A percentile compares a stretch with the other conserved stretches of the same genome.
These are phyloP conservation scores for Logfia minima DNA, from an alignment of 129 eudicot species.

Conservation along the genomic window DNA sequence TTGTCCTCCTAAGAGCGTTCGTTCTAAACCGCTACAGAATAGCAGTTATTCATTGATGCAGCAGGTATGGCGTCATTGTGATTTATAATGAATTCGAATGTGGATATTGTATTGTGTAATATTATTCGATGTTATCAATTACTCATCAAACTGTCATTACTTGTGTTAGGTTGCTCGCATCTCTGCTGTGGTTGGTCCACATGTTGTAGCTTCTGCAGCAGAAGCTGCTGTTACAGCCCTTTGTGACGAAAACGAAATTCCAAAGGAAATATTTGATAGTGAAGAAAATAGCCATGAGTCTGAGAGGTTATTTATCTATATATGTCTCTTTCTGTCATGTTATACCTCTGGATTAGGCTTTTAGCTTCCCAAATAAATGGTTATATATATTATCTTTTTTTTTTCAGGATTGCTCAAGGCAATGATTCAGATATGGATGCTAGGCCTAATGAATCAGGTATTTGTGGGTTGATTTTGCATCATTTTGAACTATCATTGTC, in stretches of 20 bases:
- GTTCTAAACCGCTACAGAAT: constrained; percentile 40
- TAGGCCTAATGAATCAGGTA: constrained; percentile 51
- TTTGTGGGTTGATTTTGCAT: neutral
- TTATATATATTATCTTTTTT: neutral
- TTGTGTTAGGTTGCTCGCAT: constrained; percentile 64
- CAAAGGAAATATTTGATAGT: constrained; percentile 63
- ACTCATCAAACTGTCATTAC: neutral
- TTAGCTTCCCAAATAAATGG: no score
- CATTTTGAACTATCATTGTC: neutral
- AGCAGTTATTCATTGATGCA: constrained; percentile 44
- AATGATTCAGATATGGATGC: constrained; percentile 45
- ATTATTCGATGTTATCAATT: neutral
- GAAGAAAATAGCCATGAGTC: constrained; percentile 45
- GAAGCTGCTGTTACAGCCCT: constrained; percentile 85
- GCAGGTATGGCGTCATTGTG: constrained; percentile 39
- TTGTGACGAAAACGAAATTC: constrained; percentile 69
- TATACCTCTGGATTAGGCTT: no score
- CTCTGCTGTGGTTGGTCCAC: constrained; percentile 73
- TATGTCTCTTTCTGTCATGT: constrained; percentile 10
- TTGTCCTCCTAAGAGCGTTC: constrained; percentile 45
- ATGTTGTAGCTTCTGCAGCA: constrained; percentile 72
- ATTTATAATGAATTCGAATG: neutral
- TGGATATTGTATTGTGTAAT: neutral
- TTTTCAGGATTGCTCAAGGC: constrained; percentile 43
- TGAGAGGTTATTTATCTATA: constrained; percentile 47